Evolutionary conservation across 805 yeast species (phyloP).

Genomic region (Lipomyces mesembrius): DNA sequence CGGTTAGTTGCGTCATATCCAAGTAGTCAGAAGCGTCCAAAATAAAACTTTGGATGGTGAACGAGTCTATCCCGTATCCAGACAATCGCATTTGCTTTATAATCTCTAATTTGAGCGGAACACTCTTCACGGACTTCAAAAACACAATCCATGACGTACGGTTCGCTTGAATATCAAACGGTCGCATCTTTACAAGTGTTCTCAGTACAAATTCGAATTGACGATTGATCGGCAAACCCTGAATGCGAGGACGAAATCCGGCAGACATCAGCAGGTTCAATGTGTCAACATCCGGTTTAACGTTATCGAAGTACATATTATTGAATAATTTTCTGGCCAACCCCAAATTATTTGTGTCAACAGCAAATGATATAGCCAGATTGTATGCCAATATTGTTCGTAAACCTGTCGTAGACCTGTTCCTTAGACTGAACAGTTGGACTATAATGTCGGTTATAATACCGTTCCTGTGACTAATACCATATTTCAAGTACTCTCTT

Average conservation of each 20-base stretch:
- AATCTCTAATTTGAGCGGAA: slow-evolving; percentile 15
- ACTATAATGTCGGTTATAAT: slow-evolving; percentile 6
- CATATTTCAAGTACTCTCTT: slow-evolving; percentile 12
- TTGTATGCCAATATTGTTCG: slow-evolving; percentile 16
- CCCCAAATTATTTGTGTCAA: neutral
- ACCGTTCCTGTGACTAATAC: slow-evolving; percentile 9
- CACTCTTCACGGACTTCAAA: slow-evolving; percentile 9
- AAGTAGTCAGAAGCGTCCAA: slow-evolving; percentile 9
- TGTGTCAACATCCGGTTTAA: slow-evolving; percentile 21
- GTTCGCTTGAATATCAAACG: slow-evolving; percentile 11
- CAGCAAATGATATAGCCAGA: slow-evolving; percentile 17
- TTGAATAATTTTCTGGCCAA: slow-evolving; percentile 10
- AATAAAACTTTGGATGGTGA: slow-evolving; percentile 13
- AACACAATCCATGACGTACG: slow-evolving; percentile 20
- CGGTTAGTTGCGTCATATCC: neutral
- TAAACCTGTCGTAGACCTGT: neutral
- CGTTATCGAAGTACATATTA: neutral
- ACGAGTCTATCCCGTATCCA: slow-evolving; percentile 17
- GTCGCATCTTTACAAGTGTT: slow-evolving; percentile 11
- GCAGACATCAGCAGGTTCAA: slow-evolving; percentile 24
- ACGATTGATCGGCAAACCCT: slow-evolving; percentile 1
- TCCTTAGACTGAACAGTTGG: slow-evolving; percentile 6
- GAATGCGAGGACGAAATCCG: neutral
- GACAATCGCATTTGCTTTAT: slow-evolving; percentile 16
- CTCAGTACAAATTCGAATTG: neutral